Base-by-base conservation (phyloP, 768 basidiomycete genomes). In the Suillus luteus region DNA sequence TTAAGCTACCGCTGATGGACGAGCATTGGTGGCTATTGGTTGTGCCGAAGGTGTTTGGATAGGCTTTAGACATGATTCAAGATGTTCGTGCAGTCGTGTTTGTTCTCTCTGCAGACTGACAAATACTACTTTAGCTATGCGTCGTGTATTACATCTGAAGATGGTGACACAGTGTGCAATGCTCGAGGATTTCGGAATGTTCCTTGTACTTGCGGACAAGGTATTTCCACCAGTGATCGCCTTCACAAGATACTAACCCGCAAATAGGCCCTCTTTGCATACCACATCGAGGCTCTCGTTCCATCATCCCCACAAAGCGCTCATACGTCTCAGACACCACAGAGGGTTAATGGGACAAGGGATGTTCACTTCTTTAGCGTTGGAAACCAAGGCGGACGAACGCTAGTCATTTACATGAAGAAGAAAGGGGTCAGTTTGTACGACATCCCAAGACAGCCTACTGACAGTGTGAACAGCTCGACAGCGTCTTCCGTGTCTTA, bases 11-110 rank as follows among this genome's bases (percentile, higher is more conserved):
- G 80, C 88, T 6, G 95, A 98, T 72, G 89, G 90, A 6, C 86
- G 94, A 31, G 87, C 87, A 14, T 82, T 99, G 15, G 91, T 98
- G 46, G 94, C 96, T 0, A 89, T 98, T 68, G 97, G 96, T 9
- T 97, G 95, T 73, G 90, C 91, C 0, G 95, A 97, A 71, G 97
- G 97, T 37, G 92, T 97, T 24, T 97, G 93, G 92, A 95, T 97
- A 64, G 95, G 95, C 0, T 89, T 95, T 75, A 85, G 92, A 46
- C 91, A 93, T 66, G 92, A 96, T 75, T 90, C 95, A 2, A 81
- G 84, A 72, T 95, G 93, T 94, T 74, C 65, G 88, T 70, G 9
- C 19, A 63, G 65, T 61, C 59, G 65, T 60, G 40, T 49, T 7
- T 31, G 2, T 43, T 59, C 11, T 43, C 17, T 38, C 12, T 11